These are phyloP conservation scores for Solanum piurae DNA, from an alignment of 257 asterid species.

Conservation along the genomic window DNA sequence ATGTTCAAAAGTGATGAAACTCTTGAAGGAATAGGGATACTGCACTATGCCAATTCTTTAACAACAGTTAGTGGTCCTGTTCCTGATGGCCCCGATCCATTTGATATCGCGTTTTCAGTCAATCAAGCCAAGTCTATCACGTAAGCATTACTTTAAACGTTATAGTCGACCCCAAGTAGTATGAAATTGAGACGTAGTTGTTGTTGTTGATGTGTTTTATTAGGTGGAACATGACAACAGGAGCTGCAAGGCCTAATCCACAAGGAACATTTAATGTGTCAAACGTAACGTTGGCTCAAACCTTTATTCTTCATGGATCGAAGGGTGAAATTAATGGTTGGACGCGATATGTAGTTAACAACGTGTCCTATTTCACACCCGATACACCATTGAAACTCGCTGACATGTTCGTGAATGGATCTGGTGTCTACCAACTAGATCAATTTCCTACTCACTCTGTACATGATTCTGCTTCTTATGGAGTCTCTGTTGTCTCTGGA, in stretches of 20 bases:
- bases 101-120: constrained; percentile 34
- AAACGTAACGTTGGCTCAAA: constrained; percentile 45
- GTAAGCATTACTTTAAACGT: constrained; percentile 10
- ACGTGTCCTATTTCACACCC: constrained; percentile 38
- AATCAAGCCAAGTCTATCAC: constrained; percentile 48
- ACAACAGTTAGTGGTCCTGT: constrained; percentile 30
- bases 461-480: constrained; percentile 6
- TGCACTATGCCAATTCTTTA: constrained; percentile 45
- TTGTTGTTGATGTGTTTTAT: not conserved
- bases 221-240: constrained; percentile 56
- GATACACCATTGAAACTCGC: constrained; percentile 48
- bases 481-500: constrained; percentile 44
- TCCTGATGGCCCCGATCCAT: constrained; percentile 54
- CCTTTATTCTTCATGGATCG: constrained; percentile 41
- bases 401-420: constrained; percentile 40
- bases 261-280: constrained; percentile 67
- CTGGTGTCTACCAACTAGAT: constrained; percentile 53
- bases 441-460: constrained; percentile 25
- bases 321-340: not conserved
- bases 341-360: constrained; percentile 30
- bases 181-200: not conserved
- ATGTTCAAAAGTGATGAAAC: constrained; percentile 3
- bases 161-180: not conserved
- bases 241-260: constrained; percentile 67
- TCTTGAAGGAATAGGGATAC: constrained; percentile 38